Percentiles rank a stretch among this genome's conserved stretches.
Conservation (phyloP, 2,329 filamentous ascomycete species). For the Acrocalymma vagum region DNA sequence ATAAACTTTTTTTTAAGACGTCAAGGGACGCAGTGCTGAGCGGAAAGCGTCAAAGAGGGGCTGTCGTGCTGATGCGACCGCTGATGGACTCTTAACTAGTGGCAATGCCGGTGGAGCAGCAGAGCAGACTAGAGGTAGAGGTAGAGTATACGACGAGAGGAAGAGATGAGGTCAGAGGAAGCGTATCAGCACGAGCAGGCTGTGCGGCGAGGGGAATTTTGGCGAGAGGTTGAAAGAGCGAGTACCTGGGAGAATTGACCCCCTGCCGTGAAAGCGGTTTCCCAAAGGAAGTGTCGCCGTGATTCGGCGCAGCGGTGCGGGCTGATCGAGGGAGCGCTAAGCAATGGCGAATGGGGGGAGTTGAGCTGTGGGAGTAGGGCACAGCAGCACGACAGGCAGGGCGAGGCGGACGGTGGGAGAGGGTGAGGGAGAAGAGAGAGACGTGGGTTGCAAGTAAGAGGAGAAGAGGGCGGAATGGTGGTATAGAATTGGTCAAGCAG, state of each 20-base stretch:
- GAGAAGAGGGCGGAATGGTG: slow-evolving; percentile 10
- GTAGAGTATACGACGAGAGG: background rate
- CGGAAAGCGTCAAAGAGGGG: slow-evolving; percentile 19
- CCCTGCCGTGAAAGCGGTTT: slow-evolving; percentile 26
- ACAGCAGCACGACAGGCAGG: slow-evolving; percentile 1
- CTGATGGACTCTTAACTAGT: slow-evolving; percentile 6
- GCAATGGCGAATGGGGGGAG: slow-evolving; percentile 7
- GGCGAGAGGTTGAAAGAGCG: slow-evolving; percentile 16
- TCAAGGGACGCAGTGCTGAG: slow-evolving; percentile 16
- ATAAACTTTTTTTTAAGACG: slow-evolving; percentile 30
- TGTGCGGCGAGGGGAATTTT: slow-evolving; percentile 11
- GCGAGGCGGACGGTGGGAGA: background rate
- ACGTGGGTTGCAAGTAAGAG: background rate
- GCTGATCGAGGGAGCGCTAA: too few species aligned
- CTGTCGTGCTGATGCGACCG: slow-evolving; percentile 1
- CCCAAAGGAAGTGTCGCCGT: slow-evolving; percentile 22
- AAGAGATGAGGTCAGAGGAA: slow-evolving; percentile 2
- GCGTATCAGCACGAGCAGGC: background rate
- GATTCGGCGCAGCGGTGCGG: slow-evolving; percentile 22
- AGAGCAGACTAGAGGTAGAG: background rate
- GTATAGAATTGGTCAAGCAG: slow-evolving; percentile 14
- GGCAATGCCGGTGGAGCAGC: slow-evolving; percentile 8
- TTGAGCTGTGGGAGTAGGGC: slow-evolving; percentile 2
- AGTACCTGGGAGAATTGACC: slow-evolving; percentile 20
- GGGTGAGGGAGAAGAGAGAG: slow-evolving; percentile 2